phyloP scores from a whole-genome alignment of 2,329 filamentous ascomycete genomes.

The Claviceps pazoutovae region DNA sequence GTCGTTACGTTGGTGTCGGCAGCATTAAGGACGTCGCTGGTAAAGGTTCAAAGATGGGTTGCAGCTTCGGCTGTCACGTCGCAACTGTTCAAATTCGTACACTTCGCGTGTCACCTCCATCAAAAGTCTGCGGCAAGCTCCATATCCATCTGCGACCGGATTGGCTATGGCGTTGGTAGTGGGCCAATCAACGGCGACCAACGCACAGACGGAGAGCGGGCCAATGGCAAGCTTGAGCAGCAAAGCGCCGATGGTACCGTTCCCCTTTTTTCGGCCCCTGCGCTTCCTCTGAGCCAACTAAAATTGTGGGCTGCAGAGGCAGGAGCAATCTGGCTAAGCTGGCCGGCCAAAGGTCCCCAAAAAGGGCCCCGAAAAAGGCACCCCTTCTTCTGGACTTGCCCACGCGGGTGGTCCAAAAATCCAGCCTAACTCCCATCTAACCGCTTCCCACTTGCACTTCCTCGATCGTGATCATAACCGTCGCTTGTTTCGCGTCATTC shows the following conservation, averaged over 20 bases:
- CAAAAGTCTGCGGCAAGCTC: slow-evolving; percentile 19
- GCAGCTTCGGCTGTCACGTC: background rate
- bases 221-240: slow-evolving; percentile 18
- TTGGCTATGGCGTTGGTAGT: background rate
- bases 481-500: slow-evolving; percentile 11
- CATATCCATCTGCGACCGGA: slow-evolving; percentile 5
- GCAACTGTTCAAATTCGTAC: slow-evolving; percentile 9
- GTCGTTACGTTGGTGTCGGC: background rate
- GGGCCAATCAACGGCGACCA: slow-evolving; percentile 16
- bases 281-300: slow-evolving; percentile 22
- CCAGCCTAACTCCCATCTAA: slow-evolving; percentile 4
- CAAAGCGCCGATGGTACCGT: slow-evolving; percentile 17
- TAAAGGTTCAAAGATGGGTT: background rate
- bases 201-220: slow-evolving; percentile 14
- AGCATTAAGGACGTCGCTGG: background rate
- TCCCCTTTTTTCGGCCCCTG: slow-evolving; percentile 31
- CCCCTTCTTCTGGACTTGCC: slow-evolving; percentile 14
- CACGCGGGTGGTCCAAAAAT: slow-evolving; percentile 2
- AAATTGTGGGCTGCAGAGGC: slow-evolving; percentile 35
- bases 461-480: slow-evolving; percentile 5
- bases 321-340: slow-evolving; percentile 12
- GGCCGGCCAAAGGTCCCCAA: slow-evolving; percentile 13
- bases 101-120: slow-evolving; percentile 4
- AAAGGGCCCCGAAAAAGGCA: slow-evolving; percentile 19
- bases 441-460: slow-evolving; percentile 1